phyloP scores from a whole-genome alignment of 2,329 filamentous ascomycete genomes.

The Gnomoniopsis sp. region DNA sequence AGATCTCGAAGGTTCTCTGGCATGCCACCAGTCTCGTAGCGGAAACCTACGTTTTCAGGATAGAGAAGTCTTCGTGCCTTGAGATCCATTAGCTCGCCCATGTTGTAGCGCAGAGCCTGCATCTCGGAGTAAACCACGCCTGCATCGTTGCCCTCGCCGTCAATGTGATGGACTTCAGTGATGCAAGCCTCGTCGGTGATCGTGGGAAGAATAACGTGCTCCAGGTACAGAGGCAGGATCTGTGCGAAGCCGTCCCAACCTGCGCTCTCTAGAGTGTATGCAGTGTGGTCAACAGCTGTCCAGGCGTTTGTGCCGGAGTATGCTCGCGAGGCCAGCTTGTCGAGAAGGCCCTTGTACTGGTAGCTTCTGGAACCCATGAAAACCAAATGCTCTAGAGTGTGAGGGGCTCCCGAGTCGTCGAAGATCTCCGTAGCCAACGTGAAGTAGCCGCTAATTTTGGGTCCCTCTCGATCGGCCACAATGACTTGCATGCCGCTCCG shows the following conservation, averaged over 20 bases:
- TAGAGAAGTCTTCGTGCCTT: constrained; percentile 77
- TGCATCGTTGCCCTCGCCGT: constrained; percentile 90
- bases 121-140: constrained; percentile 98
- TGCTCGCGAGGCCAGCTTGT: constrained; percentile 88
- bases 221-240: constrained; percentile 90
- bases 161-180: constrained; percentile 94
- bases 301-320: constrained; percentile 96
- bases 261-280: constrained; percentile 90
- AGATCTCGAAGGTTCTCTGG: constrained; percentile 85
- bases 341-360: constrained; percentile 89
- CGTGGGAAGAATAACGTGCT: constrained; percentile 88
- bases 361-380: constrained; percentile 94
- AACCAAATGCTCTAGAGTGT: constrained; percentile 77
- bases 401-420: constrained; percentile 91
- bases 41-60: constrained; percentile 84
- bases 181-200: constrained; percentile 90
- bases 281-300: constrained; percentile 95
- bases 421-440: constrained; percentile 95
- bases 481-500: constrained; percentile 93
- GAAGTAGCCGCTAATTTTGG: constrained; percentile 95
- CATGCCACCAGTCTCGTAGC: constrained; percentile 98
- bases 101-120: constrained; percentile 89
- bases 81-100: constrained; percentile 83
- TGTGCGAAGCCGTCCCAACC: constrained; percentile 97
- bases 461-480: constrained; percentile 86